These are phyloP conservation scores for Pezicula neosporulosa DNA, from an alignment of 2,329 filamentous ascomycete genomes.

Conservation along the genomic window DNA sequence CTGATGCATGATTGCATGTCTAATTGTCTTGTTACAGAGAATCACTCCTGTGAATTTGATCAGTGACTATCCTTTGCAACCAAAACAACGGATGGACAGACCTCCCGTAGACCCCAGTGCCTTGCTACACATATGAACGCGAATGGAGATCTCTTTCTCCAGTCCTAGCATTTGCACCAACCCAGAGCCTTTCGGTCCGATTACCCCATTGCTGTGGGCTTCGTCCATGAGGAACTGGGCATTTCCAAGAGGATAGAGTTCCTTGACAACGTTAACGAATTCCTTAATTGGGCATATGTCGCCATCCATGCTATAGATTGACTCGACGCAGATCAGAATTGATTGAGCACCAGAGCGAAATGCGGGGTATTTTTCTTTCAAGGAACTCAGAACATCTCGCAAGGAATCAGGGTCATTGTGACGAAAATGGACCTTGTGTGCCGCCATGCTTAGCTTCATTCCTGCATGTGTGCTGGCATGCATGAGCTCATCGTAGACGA, in stretches of 20 bases:
- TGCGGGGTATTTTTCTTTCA: conserved; percentile 19
- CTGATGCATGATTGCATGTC: conserved; percentile 23
- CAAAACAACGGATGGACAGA: too few species aligned
- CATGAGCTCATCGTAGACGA: conserved; percentile 63
- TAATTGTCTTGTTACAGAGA: conserved; percentile 13
- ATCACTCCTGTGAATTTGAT: conserved; percentile 15
- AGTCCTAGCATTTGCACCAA: conserved; percentile 46
- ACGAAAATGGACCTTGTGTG: conserved; percentile 37
- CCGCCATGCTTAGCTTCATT: conserved; percentile 54
- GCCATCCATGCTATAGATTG: conserved; percentile 46
- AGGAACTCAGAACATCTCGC: background rate
- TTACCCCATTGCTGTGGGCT: conserved; percentile 48
- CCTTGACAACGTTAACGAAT: conserved; percentile 32
- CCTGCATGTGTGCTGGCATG: conserved; percentile 66
- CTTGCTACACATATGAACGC: conserved; percentile 51
- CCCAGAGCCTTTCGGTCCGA: conserved; percentile 45
- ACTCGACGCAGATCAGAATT: conserved; percentile 38
- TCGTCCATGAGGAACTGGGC: conserved; percentile 53
- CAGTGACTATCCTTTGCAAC: too few species aligned
- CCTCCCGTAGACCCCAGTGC: conserved; percentile 38
- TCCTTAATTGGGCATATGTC: conserved; percentile 37
- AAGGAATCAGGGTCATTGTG: conserved; percentile 40
- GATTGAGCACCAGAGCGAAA: conserved; percentile 26
- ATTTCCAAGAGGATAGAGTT: conserved; percentile 32
- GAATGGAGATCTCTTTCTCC: conserved; percentile 44